Evolutionary conservation across 108 stramenopile species (phyloP), one percentile per base, ranked within the genome.

Genomic region (Cyclotella cryptica): DNA sequence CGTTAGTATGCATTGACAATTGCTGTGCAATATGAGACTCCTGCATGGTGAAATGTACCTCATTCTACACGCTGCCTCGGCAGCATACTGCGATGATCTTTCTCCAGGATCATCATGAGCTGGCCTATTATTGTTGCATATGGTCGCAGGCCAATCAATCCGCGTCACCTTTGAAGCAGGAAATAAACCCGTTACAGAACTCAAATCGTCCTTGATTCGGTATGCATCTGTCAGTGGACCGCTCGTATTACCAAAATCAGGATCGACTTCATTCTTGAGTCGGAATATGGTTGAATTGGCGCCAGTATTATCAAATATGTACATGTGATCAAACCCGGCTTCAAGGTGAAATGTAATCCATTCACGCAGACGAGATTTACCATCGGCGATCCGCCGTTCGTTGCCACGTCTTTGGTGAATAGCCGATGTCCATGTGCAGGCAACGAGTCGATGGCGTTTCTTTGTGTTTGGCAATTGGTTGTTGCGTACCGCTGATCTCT

Each of bases 391-490:
- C 0, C 76, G 66, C 12, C 83, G 66, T 70, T 84, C 83, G 39
- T 84, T 84, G n/a, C 95, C 89, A 26, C 92, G 86, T 18, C 85
- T 80, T 60, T 85, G 61, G 46, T 88, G 89, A 12, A 76, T 19
- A 0, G 92, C 86, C 30, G 89, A 86, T 22, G 90, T 85, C 92
- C 92, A 93, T 18, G 88, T 83, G 67, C 92, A 93, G 10, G 81
- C 87, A 15, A 93, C 90, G 14, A 93, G 71, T 17, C 65, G 45
- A 72, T 88, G 79, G 13, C 71, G 79, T 59, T 83, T 82, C 51
- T 62, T 17, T 15, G 49, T 15, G 60, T 15, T 47, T 60, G 40
- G 39, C 59, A 49, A n/a, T 41, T 42, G 35, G 18, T 11, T 18
- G 45, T 14, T 57, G 15, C 35, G 17, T 52, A 18, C 44, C 11